Evolutionary conservation across 1,284 basidiomycete species (phyloP), one percentile per base, ranked within the genome.

Genomic region (Golubevia pallescens): DNA sequence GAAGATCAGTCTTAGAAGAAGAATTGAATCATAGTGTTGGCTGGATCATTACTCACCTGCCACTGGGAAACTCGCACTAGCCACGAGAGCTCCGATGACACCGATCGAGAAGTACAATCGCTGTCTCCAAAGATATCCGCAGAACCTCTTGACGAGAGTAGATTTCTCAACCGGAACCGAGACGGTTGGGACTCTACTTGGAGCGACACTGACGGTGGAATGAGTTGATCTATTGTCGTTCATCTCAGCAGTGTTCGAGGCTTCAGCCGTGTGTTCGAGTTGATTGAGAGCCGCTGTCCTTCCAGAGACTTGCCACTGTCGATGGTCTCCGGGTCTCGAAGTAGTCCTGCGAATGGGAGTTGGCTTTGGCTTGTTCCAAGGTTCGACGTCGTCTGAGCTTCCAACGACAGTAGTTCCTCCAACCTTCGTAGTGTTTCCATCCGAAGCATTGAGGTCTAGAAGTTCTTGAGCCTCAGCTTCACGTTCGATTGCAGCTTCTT

Each of bases 191-290:
- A 16, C 10, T 13, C 10, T 16, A 10, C 10, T 48, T 13, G 42
- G 42, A 48, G 42, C 42, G 13, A 16, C 42, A 16, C 42, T 48
- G 42, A 48, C 42, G 16, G 42, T 13, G 16, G 42, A 48, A 16
- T 48, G 42, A 16, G 8, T 48, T 16, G 42, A 48, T 48, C 42
- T 48, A 16, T 48, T 48, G 42, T 48, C 42, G 8, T 16, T 16
- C 8, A 13, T 16, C 10, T 13, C 62, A 4, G 61, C 51, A 57
- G 34, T 19, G 16, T 38, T 51, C 4, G 7, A 32, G 14, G 54
- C 24, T n/a, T 58, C 53, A 23, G 68, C 62, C 4, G 71, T 65
- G 38, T 73, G 71, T 52, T 73, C 69, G 53, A 63, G 65, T 60
- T 71, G 71, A 23, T 60, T 59, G 21, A 63, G 10, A 10, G 67